Evolutionary conservation across 768 basidiomycete genomes (phyloP).

Genomic region (Tephrocybe sp.): DNA sequence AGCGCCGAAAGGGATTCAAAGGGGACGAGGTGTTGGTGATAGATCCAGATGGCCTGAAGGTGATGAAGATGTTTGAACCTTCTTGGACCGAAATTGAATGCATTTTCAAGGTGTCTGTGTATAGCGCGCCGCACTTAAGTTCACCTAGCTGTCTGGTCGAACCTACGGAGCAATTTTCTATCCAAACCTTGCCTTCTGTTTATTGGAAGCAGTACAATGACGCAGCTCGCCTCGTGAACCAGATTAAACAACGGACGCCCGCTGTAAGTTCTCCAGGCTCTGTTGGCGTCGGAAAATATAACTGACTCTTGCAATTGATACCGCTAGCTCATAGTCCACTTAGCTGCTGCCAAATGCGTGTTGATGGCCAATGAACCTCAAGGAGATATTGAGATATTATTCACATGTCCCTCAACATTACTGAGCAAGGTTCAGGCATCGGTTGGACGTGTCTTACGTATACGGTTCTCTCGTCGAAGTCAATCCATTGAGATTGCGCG

Average conservation of each 20-base stretch:
- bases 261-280: conserved; percentile 32
- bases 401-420: conserved; percentile 19
- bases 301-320: neutral
- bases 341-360: conserved; percentile 39
- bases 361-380: conserved; percentile 52
- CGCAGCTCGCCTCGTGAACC: conserved; percentile 41
- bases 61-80: conserved; percentile 17
- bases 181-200: conserved; percentile 36
- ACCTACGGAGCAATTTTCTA: conserved; percentile 32
- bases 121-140: conserved; percentile 49
- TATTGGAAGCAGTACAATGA: conserved; percentile 50
- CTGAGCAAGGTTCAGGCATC: conserved; percentile 7
- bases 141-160: conserved; percentile 49
- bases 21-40: conserved; percentile 49
- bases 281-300: neutral
- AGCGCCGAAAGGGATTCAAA: conserved; percentile 43
- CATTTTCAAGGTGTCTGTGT: conserved; percentile 39
- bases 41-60: conserved; percentile 37
- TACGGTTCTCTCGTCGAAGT: conserved; percentile 35
- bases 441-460: conserved; percentile 30
- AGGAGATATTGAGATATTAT: conserved; percentile 47
- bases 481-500: conserved; percentile 36
- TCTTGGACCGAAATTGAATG: neutral
- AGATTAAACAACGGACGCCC: conserved; percentile 54
- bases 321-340: conserved; percentile 43